Base-by-base conservation (phyloP, 495 filamentous ascomycete genomes). In the Filosporella fistucella region DNA sequence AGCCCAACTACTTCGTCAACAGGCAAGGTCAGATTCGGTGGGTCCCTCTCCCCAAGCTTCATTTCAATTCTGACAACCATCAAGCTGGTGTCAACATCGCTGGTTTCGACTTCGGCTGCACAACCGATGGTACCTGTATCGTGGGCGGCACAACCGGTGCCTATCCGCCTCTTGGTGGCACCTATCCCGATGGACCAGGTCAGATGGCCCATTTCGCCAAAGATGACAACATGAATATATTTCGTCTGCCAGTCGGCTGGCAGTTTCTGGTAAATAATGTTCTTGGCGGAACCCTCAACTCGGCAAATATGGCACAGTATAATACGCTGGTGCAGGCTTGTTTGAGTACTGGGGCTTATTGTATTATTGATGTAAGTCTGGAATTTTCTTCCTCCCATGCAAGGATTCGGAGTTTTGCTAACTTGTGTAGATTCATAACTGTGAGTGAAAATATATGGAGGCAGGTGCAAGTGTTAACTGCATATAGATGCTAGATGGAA, bases 291-390 rank as follows among this genome's bases (percentile, higher is more conserved):
- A 55, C 56, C 16, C 61, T 77, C 26, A 63, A 77, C 47, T 36
- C 52, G 26, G 52, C 54, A 42, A 71, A 39, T 16, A 13, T 41
- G 12, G 23, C 22, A 17, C n/a, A 38, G 24, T 42, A 47, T 37
- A 32, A 23, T 21, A 32, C 3, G 20, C 59, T 81, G 21, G 60
- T 84, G 21, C 71, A 81, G 54, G 69, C 72, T 18, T 84, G 80
- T 58, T 65, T 83, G 45, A 59, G 48, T 13, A 70, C 71, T 12
- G 75, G 71, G 29, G 74, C 72, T 7, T 51, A 67, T 40, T 84
- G 80, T 58, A 76, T 82, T 57, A 66, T 84, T 45, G 76, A 81
- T 50, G 65, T 70, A 22, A 21, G 35, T 20, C n/a, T n/a, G n/a
- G 10, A 21, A 21, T 38, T n/a, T 21, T 21, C 14, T 6, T 6